Evolutionary conservation across 2,329 filamentous ascomycete species (phyloP).

Genomic region (Furcasterigmium furcatum): DNA sequence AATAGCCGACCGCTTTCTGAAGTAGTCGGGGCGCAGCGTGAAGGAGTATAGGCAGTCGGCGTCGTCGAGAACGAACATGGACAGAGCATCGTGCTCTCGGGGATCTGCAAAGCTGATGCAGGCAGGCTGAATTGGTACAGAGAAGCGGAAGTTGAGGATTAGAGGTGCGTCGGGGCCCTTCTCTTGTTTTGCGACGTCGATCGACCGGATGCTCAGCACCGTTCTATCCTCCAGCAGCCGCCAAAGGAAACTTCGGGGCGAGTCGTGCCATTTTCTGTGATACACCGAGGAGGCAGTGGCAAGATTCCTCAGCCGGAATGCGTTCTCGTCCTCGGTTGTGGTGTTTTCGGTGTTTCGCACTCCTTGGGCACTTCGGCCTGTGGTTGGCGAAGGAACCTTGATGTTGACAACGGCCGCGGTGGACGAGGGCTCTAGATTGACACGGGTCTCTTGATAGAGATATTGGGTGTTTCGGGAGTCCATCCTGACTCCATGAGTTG

Average conservation of each 20-base stretch:
- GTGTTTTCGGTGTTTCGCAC: constrained; percentile 24
- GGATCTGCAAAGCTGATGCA: constrained; percentile 83
- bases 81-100: constrained; percentile 72
- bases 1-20: constrained; percentile 64
- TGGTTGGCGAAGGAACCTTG: constrained; percentile 56
- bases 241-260: constrained; percentile 88
- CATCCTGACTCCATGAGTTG: constrained; percentile 64
- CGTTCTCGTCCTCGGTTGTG: constrained; percentile 64
- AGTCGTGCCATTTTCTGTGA: constrained; percentile 71
- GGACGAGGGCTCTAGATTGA: constrained; percentile 75
- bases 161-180: constrained; percentile 67
- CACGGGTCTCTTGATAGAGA: constrained; percentile 82
- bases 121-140: constrained; percentile 66
- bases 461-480: constrained; percentile 58
- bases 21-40: constrained; percentile 78
- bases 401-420: constrained; percentile 68
- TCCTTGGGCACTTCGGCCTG: constrained; percentile 34
- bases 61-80: constrained; percentile 75
- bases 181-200: constrained; percentile 72
- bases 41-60: constrained; percentile 81
- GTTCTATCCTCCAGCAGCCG: constrained; percentile 77
- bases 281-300: constrained; percentile 80
- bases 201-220: constrained; percentile 76
- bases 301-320: constrained; percentile 70
- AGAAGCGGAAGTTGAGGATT: constrained; percentile 75